Base-by-base conservation (phyloP, 331 rosid species). In the Cydonia oblonga region DNA sequence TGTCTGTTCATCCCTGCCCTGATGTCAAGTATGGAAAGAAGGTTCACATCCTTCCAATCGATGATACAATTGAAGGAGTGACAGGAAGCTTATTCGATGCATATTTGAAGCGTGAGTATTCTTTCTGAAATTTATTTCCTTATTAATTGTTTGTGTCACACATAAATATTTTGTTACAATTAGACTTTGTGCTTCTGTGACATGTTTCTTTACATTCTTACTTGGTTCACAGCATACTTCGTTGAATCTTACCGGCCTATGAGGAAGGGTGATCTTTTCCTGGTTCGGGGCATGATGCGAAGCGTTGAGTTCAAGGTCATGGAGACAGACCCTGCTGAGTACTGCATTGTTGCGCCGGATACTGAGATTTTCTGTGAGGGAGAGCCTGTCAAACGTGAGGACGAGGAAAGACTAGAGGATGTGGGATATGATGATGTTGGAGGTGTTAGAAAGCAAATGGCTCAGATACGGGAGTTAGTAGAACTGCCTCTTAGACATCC, bases 401-500 rank as follows among this genome's bases (percentile, higher is more conserved):
- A 87, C 59, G 92, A 87, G 76, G 89, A 85, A 76, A 85, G 70
- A 69, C 61, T 87, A 54, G 79, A 87, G 63, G 89, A 83, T 69
- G 73, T 83, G 26, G 86, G 89, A 23, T 85, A 87, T 77, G 89
- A 87, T 83, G 87, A 87, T 79, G 87, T 82, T 64, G 87, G 89
- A 38, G 89, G 89, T 73, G 88, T 87, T 60, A 78, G 87, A 84
- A 84, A 84, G 71, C 91, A 84, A 71, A 82, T 87, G 91, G 89
- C 87, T 49, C 89, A 84, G 74, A 87, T 87, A 42, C 89, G 87
- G 1, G 89, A 87, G 71, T 74, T 84, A 2, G 91, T 87, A 6
- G 89, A 87, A 57, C 83, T 87, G 60, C 91, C 91, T 20, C 89
- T 87, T 38, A 80, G 91, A 64, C 87, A 87, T 69, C 91, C 91